Evolutionary conservation across 2,329 filamentous ascomycete genomes (phyloP), one percentile per base, ranked within the genome.

Genomic region (Nothopassalora personata): DNA sequence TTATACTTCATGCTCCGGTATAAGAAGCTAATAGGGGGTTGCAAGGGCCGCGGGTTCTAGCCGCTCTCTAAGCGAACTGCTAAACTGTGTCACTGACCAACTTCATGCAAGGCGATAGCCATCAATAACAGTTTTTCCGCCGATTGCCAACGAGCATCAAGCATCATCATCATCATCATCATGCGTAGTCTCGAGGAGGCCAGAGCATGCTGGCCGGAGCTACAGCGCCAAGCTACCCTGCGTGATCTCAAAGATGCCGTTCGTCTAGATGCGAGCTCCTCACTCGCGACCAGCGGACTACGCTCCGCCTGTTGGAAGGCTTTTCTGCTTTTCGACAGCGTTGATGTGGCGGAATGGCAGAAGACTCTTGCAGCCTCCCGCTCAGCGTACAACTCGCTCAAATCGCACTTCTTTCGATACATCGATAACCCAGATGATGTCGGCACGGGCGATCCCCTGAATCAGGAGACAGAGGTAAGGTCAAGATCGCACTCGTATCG

Each of bases 271-370:
- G 62, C 59, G 27, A 59, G 60, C 48, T 53, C 56, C 15, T 66
- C 65, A 9, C 54, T 59, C 39, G 64, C 62, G 27, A 64, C 62
- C 27, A 65, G 53, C 30, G 91, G 90, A 13, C 84, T 91, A 64
- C 86, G 92, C 57, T 97, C 93, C 3, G 82, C 95, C 39, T 96
- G 89, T 74, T 97, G 93, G 93, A 97, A 96, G 84, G 84, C 84
- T 39, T 96, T 97, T 72, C 79, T 97, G 49, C 79, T 96, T 31
- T 93, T 91, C 71, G 85, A 87, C 64, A 50, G 33, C 54, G 77
- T 86, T 9, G 81, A 88, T 55, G 79, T 80, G 31, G 77, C 81
- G 45, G 81, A 83, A 76, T 96, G 92, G 91, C 78, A 81, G 34
- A 80, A 82, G 59, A 82, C 82, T 53, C 77, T 96, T 28, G 76